A percentile compares a stretch with the other conserved stretches of the same genome.
Evolutionary conservation across 2,329 filamentous ascomycete genomes (phyloP).

Genomic region (Clonostachys solani): DNA sequence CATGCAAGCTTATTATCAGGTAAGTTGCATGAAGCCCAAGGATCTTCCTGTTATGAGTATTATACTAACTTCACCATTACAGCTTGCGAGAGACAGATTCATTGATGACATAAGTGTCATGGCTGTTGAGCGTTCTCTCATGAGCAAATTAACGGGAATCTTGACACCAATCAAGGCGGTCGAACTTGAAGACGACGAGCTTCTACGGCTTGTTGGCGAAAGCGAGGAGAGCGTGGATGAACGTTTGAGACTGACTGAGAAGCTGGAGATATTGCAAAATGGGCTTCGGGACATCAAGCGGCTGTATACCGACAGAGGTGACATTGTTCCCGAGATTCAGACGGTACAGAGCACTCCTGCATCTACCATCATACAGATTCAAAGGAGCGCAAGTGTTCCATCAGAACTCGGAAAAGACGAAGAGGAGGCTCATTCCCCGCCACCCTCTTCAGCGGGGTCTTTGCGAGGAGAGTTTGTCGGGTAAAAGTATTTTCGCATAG

Average conservation of each 20-base stretch:
- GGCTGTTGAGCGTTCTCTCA: slow-evolving; percentile 21
- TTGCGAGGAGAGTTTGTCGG: too few relatives aligned
- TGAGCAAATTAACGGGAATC: slow-evolving; percentile 14
- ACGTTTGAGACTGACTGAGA: neutral
- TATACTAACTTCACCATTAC: neutral
- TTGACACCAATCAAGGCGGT: slow-evolving; percentile 10
- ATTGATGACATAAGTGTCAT: slow-evolving; percentile 23
- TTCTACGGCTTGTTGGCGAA: slow-evolving; percentile 1
- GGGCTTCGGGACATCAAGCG: neutral
- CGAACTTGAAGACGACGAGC: slow-evolving; percentile 8
- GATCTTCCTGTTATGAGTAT: neutral
- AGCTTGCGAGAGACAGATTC: slow-evolving; percentile 20
- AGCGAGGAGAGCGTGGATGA: neutral
- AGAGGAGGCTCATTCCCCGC: too few relatives aligned
- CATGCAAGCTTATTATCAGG: slow-evolving; percentile 31
- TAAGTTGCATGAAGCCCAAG: neutral
- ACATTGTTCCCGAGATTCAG: too few relatives aligned
- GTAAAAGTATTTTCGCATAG: too few relatives aligned
- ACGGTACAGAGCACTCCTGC: too few relatives aligned
- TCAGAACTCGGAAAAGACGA: too few relatives aligned
- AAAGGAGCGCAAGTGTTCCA: too few relatives aligned
- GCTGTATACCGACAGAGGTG: neutral
- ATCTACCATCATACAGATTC: too few relatives aligned
- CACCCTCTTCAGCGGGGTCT: too few relatives aligned
- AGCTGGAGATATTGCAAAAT: neutral